Evolutionary conservation across 306 rosid species (phyloP).

Genomic region (Dalbergia cultrata): DNA sequence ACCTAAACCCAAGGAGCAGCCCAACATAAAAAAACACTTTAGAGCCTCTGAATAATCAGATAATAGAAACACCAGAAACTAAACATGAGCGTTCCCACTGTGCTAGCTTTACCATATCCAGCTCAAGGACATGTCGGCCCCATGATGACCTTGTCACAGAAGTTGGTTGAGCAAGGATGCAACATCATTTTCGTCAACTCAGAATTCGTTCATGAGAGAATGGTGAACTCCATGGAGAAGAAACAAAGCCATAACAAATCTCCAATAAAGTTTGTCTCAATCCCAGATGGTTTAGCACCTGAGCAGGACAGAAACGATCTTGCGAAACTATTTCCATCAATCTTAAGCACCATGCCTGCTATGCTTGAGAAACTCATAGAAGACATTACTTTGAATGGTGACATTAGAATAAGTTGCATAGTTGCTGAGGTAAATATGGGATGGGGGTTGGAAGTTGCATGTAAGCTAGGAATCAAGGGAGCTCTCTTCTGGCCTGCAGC

Average conservation of each 20-base stretch:
- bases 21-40: not conserved
- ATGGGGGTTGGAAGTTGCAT: slow-evolving; percentile 11
- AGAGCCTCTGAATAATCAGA: not conserved
- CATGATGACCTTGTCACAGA: slow-evolving; percentile 41
- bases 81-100: slow-evolving; percentile 44
- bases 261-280: slow-evolving; percentile 16
- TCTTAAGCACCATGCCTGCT: slow-evolving; percentile 34
- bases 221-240: slow-evolving; percentile 19
- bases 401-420: not conserved
- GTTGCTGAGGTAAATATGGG: not conserved
- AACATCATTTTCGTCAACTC: slow-evolving; percentile 50
- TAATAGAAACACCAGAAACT: not conserved
- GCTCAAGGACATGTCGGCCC: slow-evolving; percentile 57
- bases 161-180: slow-evolving; percentile 40
- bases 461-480: slow-evolving; percentile 28
- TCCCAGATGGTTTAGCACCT: slow-evolving; percentile 43
- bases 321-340: not conserved
- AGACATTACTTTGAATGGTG: not conserved
- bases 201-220: slow-evolving; percentile 33
- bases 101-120: slow-evolving; percentile 42
- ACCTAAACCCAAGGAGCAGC: not conserved
- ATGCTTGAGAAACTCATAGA: slow-evolving; percentile 49
- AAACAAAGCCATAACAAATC: not conserved
- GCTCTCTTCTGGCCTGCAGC: not conserved
- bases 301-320: slow-evolving; percentile 33